Percentiles rank a stretch among this genome's conserved stretches.
Conservation (phyloP, 164 flowering plant genomes). For the Annona cherimola region DNA sequence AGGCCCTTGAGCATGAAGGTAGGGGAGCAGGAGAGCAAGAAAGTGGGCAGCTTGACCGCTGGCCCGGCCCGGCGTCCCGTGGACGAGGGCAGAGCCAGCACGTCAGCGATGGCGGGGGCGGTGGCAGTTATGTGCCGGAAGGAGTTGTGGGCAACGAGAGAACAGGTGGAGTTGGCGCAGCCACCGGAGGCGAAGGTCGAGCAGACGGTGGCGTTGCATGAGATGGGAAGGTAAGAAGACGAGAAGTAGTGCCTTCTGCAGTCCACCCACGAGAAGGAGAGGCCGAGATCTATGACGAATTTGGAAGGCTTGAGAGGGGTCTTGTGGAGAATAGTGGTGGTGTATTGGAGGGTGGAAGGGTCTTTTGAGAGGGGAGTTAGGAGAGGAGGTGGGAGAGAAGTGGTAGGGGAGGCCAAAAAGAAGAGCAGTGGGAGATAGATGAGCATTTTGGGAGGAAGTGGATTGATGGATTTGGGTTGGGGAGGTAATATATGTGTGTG, state of each 20-base stretch:
- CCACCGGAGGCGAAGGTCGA: slow-evolving; percentile 5
- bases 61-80: slow-evolving; percentile 3
- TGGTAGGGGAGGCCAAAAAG: too few species aligned
- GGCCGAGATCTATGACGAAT: slow-evolving; percentile 13
- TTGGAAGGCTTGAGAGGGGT: not conserved
- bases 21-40: slow-evolving; percentile 15
- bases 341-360: slow-evolving; percentile 12
- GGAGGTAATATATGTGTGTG: too few species aligned
- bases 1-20: slow-evolving; percentile 10
- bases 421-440: too few species aligned
- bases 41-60: not conserved
- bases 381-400: too few species aligned
- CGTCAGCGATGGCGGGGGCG: slow-evolving; percentile 13
- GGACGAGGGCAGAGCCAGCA: slow-evolving; percentile 2
- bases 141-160: slow-evolving; percentile 6
- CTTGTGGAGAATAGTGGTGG: not conserved
- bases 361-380: slow-evolving; percentile 12
- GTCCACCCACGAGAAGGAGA: slow-evolving; percentile 1
- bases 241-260: not conserved
- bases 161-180: slow-evolving; percentile 14
- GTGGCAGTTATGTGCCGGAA: not conserved
- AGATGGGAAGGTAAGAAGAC: slow-evolving; percentile 2
- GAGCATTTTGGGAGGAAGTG: too few species aligned
- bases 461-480: too few species aligned
- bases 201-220: slow-evolving; percentile 7